Base-by-base conservation (phyloP, 2,329 filamentous ascomycete genomes). In the Sporothrix protearum region DNA sequence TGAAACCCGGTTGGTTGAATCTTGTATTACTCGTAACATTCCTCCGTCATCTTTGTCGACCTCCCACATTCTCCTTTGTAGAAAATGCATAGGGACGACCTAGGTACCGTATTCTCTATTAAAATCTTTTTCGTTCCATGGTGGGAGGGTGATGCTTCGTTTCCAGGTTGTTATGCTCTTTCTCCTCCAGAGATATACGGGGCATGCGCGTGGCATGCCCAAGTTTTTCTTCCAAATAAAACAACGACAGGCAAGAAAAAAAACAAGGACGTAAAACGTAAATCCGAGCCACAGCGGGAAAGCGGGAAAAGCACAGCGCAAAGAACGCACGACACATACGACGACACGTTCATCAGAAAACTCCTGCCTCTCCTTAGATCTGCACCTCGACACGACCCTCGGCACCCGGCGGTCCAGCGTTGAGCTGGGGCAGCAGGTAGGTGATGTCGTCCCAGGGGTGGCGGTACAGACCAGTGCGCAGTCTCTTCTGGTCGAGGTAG, bases 371-470 rank as follows among this genome's bases (percentile, higher is more conserved):
- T 10, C 10, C 45, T 81, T 85, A 92, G 81, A 96, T 87, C 81
- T 90, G 88, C 78, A 97, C 94, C 87, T 97, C 94, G 73, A 97
- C 94, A 85, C 94, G 90, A 77, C 92, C 92, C 85, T 96, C 93
- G 75, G 87, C 86, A 77, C 92, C 93, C 74, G 89, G 88, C 73
- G 89, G 87, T 75, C 89, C 89, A 73, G 87, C 87, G 80, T 91
- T 87, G 74, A 97, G 85, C 83, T 88, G 92, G 79, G 94, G 94
- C 77, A 97, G 90, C 77, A 97, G 88, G 85, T 97, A 97, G 76
- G 94, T 97, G 81, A 97, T 97, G 82, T 97, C 94, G 82, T 97
- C 96, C 96, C 96, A 98, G 81, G 96, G 96, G 89, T 97, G 94
- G 82, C 96, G 92, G 92, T 99, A 99, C 76, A 99, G 90, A 82